These are phyloP conservation scores for Lachnellula hyalina DNA, from an alignment of 2,329 filamentous ascomycete species.

Conservation along the genomic window DNA sequence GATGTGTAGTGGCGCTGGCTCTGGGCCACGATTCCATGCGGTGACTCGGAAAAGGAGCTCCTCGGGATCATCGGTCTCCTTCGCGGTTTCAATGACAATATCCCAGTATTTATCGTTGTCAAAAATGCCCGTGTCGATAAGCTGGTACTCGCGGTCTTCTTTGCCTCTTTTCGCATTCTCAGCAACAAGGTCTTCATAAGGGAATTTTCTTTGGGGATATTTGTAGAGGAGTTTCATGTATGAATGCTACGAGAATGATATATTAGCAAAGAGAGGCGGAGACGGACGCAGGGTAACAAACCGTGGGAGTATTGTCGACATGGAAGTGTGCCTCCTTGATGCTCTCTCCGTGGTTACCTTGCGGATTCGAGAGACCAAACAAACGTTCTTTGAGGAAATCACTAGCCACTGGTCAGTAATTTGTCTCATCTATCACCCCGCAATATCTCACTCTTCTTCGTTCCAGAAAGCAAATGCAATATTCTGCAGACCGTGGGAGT, in stretches of 20 bases:
- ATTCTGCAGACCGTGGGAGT: conserved; percentile 86
- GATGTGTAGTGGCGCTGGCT: conserved; percentile 87
- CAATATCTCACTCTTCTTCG: conserved; percentile 70
- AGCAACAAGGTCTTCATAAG: conserved; percentile 80
- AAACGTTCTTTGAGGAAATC: conserved; percentile 91
- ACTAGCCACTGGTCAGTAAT: conserved; percentile 44
- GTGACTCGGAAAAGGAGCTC: conserved; percentile 92
- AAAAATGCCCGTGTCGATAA: conserved; percentile 84
- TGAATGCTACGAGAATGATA: conserved; percentile 60
- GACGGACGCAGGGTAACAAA: conserved; percentile 11
- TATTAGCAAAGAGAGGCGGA: conserved; percentile 6
- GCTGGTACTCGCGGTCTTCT: conserved; percentile 81
- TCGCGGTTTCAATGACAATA: conserved; percentile 93
- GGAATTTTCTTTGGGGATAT: conserved; percentile 86
- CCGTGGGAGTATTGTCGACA: conserved; percentile 78
- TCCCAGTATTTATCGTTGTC: conserved; percentile 93
- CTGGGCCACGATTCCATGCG: conserved; percentile 90
- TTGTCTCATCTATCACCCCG: conserved; percentile 15
- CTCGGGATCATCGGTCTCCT: conserved; percentile 86
- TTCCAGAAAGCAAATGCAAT: conserved; percentile 98
- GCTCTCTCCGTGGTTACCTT: conserved; percentile 95
- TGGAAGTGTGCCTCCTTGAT: conserved; percentile 97
- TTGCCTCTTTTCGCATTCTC: conserved; percentile 76
- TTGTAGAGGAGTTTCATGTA: conserved; percentile 99
- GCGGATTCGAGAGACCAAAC: conserved; percentile 91